phyloP scores from a whole-genome alignment of 2,329 filamentous ascomycete species.

The Bertia moriformis region DNA sequence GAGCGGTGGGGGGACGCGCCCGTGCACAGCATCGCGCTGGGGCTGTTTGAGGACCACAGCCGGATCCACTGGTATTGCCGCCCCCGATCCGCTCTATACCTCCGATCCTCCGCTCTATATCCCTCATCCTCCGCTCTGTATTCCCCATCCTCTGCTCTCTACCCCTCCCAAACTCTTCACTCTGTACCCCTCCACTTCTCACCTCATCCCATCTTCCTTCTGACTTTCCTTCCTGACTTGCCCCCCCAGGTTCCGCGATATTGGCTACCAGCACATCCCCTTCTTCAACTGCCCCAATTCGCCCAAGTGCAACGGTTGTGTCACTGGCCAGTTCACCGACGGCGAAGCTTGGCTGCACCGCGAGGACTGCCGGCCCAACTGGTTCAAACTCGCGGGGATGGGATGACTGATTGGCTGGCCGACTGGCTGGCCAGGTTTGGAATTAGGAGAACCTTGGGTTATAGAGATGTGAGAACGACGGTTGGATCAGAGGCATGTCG shows the following conservation, averaged over 20 bases:
- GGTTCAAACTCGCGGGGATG: conserved; percentile 90
- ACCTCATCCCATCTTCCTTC: not conserved
- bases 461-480: too few relatives aligned
- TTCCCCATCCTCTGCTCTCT: not conserved
- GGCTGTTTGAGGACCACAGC: conserved; percentile 76
- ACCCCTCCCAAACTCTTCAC: not conserved
- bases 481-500: too few relatives aligned
- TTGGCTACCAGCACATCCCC: conserved; percentile 94
- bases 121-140: not conserved
- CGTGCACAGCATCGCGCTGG: conserved; percentile 85
- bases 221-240: conserved; percentile 5
- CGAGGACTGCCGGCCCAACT: conserved; percentile 89
- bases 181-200: conserved; percentile 2
- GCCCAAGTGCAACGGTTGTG: conserved; percentile 78
- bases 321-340: conserved; percentile 76
- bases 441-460: too few relatives aligned
- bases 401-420: conserved; percentile 44
- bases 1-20: conserved; percentile 97
- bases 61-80: conserved; percentile 95
- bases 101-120: not conserved
- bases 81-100: too few relatives aligned
- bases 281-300: conserved; percentile 99
- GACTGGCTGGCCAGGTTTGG: too few relatives aligned
- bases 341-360: conserved; percentile 72
- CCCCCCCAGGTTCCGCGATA: conserved; percentile 93